These are phyloP conservation scores for Ceratonia siliqua DNA, from an alignment of 306 rosid species.

Conservation along the genomic window DNA sequence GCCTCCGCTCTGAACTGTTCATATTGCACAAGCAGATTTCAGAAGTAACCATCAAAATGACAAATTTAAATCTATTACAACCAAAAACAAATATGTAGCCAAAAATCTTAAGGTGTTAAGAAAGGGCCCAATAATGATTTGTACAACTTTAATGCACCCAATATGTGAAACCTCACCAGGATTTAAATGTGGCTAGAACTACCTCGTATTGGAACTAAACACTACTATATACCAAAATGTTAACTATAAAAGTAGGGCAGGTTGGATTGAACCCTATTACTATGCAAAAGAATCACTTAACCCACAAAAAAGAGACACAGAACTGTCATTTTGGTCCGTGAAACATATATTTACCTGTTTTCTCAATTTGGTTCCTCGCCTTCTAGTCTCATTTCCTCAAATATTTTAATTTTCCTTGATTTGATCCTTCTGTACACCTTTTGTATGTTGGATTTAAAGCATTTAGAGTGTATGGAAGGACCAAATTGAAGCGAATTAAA, in stretches of 20 bases:
- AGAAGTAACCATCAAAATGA: conserved; percentile 31
- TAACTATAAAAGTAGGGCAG: not conserved
- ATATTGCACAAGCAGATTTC: conserved; percentile 27
- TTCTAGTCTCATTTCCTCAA: too few relatives aligned
- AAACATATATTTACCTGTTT: not conserved
- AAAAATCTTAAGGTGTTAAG: not conserved
- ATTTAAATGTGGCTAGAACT: conserved; percentile 7
- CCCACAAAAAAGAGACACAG: not conserved
- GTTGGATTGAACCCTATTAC: not conserved
- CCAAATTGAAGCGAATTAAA: not conserved
- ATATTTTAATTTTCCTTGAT: too few relatives aligned
- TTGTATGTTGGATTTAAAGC: not conserved
- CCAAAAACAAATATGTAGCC: conserved; percentile 2
- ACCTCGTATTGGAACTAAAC: conserved; percentile 5
- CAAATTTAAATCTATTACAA: not conserved
- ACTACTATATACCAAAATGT: not conserved
- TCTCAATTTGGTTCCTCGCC: not conserved
- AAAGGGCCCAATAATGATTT: conserved; percentile 15
- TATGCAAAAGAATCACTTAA: conserved; percentile 1
- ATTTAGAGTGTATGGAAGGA: not conserved
- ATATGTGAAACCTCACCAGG: conserved; percentile 1
- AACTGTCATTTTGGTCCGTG: not conserved
- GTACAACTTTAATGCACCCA: not conserved
- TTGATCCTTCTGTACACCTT: too few relatives aligned
- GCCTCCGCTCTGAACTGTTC: conserved; percentile 60